These are phyloP conservation scores for Agaricus blazei DNA, from an alignment of 768 basidiomycete species.

Conservation along the genomic window DNA sequence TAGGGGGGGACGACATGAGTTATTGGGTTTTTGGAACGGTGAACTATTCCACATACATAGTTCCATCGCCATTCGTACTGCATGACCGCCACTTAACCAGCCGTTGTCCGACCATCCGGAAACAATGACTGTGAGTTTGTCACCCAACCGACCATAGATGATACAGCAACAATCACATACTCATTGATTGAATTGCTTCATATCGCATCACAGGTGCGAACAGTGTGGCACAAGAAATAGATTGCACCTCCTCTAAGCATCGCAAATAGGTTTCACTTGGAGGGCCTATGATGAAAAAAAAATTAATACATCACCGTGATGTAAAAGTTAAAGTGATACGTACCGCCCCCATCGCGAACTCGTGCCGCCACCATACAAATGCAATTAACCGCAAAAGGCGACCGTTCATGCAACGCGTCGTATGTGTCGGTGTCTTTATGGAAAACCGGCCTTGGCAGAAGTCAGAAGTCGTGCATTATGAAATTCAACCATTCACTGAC, in stretches of 20 bases:
- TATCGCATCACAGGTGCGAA: constrained; percentile 81
- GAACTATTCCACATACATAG: constrained; percentile 50
- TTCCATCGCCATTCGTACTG: constrained; percentile 96
- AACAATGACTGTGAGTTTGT: constrained; percentile 58
- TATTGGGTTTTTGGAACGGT: not conserved
- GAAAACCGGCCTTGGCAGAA: constrained; percentile 60
- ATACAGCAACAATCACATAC: constrained; percentile 39
- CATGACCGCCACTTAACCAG: constrained; percentile 94
- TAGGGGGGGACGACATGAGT: constrained; percentile 5
- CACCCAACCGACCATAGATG: not conserved
- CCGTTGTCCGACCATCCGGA: constrained; percentile 95
- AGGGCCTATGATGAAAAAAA: constrained; percentile 40
- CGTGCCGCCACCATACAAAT: constrained; percentile 93
- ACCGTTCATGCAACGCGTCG: constrained; percentile 80
- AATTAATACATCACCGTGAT: constrained; percentile 10
- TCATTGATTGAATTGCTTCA: constrained; percentile 93
- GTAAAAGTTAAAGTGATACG: constrained; percentile 14
- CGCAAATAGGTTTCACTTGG: constrained; percentile 69
- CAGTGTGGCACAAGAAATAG: constrained; percentile 78
- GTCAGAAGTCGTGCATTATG: constrained; percentile 44
- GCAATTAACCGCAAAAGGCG: constrained; percentile 88
- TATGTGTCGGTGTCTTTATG: constrained; percentile 81
- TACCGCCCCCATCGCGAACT: constrained; percentile 87
- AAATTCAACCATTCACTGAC: constrained; percentile 11
- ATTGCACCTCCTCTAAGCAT: constrained; percentile 80